These are phyloP conservation scores for Calonectria hawksworthii DNA, from an alignment of 2,329 filamentous ascomycete genomes.

Conservation along the genomic window DNA sequence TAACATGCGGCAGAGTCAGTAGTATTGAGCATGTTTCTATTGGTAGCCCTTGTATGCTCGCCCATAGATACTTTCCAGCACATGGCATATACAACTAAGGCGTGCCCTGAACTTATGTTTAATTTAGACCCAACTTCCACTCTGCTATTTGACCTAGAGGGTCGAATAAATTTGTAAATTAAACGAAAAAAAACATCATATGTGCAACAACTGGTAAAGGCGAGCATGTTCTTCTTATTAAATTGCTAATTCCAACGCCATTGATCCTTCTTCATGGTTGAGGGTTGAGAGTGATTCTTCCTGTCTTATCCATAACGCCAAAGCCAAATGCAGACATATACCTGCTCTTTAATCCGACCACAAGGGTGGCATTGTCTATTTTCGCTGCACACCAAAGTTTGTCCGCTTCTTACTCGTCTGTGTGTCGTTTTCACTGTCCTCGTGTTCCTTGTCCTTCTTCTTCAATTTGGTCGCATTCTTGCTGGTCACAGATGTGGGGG, in stretches of 20 bases:
- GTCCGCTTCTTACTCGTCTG: slow-evolving; percentile 68
- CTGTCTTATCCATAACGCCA: slow-evolving; percentile 15
- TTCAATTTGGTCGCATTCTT: slow-evolving; percentile 65
- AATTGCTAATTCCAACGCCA: slow-evolving; percentile 3
- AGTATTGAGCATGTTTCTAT: too few relatives aligned
- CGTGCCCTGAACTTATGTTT: not conserved
- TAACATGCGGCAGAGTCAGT: too few relatives aligned
- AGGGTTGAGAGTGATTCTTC: not conserved
- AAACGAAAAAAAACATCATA: not conserved
- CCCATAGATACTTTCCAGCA: too few relatives aligned
- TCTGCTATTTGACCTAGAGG: not conserved
- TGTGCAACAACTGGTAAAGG: not conserved
- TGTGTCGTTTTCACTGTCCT: slow-evolving; percentile 73
- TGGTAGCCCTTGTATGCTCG: too few relatives aligned
- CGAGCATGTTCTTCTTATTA: not conserved
- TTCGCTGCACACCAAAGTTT: slow-evolving; percentile 69
- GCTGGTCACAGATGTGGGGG: slow-evolving; percentile 66
- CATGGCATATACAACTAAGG: too few relatives aligned
- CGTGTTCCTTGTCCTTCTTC: slow-evolving; percentile 66
- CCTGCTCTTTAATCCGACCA: not conserved
- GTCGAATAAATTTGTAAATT: not conserved
- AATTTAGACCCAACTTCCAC: not conserved
- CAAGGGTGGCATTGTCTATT: slow-evolving; percentile 47
- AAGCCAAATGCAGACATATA: not conserved
- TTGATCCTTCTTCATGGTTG: not conserved